A percentile compares a stretch with the other conserved stretches of the same genome.
Evolutionary conservation across 2,329 filamentous ascomycete species (phyloP).

Genomic region (Sporothrix pseudoabietina): DNA sequence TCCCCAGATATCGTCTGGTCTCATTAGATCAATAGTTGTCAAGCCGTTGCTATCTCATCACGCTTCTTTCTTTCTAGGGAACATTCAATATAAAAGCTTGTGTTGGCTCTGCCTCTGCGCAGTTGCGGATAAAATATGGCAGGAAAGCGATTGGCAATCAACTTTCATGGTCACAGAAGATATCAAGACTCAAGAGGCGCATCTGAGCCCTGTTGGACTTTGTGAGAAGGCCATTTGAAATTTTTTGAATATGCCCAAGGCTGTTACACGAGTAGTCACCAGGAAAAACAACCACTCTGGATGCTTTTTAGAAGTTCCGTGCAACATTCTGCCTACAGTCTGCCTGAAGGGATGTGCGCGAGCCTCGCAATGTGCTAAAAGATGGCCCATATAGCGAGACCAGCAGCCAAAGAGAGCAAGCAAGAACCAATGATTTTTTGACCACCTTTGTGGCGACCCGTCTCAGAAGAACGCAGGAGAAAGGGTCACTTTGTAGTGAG

Average conservation of each 20-base stretch:
- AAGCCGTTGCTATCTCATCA: neutral
- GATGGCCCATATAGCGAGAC: neutral
- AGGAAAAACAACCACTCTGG: neutral
- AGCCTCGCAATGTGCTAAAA: neutral
- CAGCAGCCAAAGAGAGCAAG: neutral
- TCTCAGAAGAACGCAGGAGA: neutral
- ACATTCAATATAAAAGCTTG: neutral
- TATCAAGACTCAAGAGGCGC: neutral
- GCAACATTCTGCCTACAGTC: slow-evolving; percentile 1
- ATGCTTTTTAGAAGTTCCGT: neutral
- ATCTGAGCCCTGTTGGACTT: no score
- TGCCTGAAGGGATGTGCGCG: neutral
- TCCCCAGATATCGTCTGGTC: neutral
- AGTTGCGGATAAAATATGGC: slow-evolving; percentile 9
- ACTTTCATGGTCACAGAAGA: neutral
- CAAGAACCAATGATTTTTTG: neutral
- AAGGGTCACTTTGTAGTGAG: neutral
- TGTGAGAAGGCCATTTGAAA: neutral
- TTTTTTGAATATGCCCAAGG: neutral
- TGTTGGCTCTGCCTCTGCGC: neutral
- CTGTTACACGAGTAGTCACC: neutral
- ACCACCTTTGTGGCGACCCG: neutral
- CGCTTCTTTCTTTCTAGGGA: neutral
- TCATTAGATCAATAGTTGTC: neutral
- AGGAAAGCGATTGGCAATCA: neutral